Percentiles rank a stretch among this genome's conserved stretches.
phyloP scores from a whole-genome alignment of 1,139 yeast species.

The Candida glucosophila region DNA sequence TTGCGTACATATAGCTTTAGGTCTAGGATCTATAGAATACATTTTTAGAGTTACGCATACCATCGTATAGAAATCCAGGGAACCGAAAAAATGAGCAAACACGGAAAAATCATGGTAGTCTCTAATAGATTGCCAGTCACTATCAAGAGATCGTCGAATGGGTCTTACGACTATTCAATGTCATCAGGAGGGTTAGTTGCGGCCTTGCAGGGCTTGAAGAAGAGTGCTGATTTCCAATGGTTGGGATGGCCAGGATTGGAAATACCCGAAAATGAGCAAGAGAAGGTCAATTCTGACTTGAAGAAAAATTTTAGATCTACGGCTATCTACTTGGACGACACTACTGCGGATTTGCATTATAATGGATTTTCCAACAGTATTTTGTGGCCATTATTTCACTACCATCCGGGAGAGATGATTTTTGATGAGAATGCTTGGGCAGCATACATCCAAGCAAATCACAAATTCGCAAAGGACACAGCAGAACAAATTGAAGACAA shows the following conservation, averaged over 20 bases:
- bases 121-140: slow-evolving; percentile 95
- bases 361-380: slow-evolving; percentile 91
- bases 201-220: slow-evolving; percentile 86
- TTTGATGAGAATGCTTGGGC: slow-evolving; percentile 98
- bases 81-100: too few species aligned
- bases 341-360: slow-evolving; percentile 89
- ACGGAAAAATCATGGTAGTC: slow-evolving; percentile 79
- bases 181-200: slow-evolving; percentile 97
- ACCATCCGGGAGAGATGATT: slow-evolving; percentile 98
- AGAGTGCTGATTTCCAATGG: slow-evolving; percentile 87
- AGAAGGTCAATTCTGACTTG: slow-evolving; percentile 59
- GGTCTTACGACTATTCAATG: slow-evolving; percentile 68
- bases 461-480: slow-evolving; percentile 69
- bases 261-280: slow-evolving; percentile 70
- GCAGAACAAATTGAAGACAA: slow-evolving; percentile 67
- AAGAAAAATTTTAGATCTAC: slow-evolving; percentile 76
- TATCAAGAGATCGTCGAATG: slow-evolving; percentile 53
- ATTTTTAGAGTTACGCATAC: too few species aligned
- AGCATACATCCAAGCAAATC: slow-evolving; percentile 91
- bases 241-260: slow-evolving; percentile 97
- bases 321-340: slow-evolving; percentile 82
- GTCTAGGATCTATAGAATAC: too few species aligned
- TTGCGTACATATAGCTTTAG: too few species aligned
- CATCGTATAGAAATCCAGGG: too few species aligned
- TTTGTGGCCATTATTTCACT: slow-evolving; percentile 96